Evolutionary conservation across 1,284 basidiomycete species (phyloP).

Genomic region (Anthracocystis panici-leucophaei): DNA sequence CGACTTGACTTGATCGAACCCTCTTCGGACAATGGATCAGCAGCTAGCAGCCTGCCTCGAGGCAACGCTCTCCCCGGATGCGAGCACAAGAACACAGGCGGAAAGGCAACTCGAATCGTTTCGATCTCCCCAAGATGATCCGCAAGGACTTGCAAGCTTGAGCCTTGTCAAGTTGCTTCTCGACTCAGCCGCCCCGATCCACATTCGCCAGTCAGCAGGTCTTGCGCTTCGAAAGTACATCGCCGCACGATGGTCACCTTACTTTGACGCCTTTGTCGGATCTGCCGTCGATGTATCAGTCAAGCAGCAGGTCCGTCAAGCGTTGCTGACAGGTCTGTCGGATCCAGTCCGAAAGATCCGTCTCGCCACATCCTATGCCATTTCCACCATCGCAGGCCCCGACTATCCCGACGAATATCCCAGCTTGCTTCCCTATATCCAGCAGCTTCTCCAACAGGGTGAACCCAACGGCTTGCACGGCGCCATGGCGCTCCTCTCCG

Average conservation of each 20-base stretch:
- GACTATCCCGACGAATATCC: constrained; percentile 68
- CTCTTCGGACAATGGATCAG: constrained; percentile 35
- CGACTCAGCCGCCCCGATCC: constrained; percentile 17
- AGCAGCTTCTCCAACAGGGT: constrained; percentile 47
- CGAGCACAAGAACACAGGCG: constrained; percentile 33
- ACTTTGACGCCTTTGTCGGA: constrained; percentile 57
- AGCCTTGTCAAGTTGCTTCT: constrained; percentile 48
- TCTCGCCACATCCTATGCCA: constrained; percentile 57
- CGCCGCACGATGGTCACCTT: constrained; percentile 62
- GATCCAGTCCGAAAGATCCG: constrained; percentile 59
- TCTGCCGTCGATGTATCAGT: constrained; percentile 42
- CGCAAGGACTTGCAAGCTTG: constrained; percentile 34
- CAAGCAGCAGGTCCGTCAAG: constrained; percentile 55
- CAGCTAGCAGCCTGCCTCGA: constrained; percentile 47
- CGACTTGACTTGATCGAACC: neutral
- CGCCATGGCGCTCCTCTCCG: constrained; percentile 62
- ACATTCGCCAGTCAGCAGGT: constrained; percentile 62
- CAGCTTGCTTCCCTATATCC: constrained; percentile 57
- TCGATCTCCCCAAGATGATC: constrained; percentile 35
- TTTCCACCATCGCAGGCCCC: constrained; percentile 58
- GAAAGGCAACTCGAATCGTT: constrained; percentile 49
- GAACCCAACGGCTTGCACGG: constrained; percentile 53
- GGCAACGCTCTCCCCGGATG: constrained; percentile 52
- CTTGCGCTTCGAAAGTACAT: constrained; percentile 61
- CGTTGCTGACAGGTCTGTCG: constrained; percentile 53